phyloP scores from a whole-genome alignment of 345 rosid species.

The Pugionium dolabratum region DNA sequence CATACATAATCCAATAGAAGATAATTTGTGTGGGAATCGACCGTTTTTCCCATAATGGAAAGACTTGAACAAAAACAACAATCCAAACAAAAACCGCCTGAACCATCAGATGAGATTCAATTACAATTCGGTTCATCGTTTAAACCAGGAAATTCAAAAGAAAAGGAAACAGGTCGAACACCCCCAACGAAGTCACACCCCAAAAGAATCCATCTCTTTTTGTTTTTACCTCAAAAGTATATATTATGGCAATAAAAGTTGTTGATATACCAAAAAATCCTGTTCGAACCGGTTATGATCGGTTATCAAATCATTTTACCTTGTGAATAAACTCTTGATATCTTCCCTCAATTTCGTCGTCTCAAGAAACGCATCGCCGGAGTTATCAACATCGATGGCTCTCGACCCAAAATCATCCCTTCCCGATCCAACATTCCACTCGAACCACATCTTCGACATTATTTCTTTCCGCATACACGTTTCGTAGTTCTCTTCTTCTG shows the following conservation, averaged over 20 bases:
- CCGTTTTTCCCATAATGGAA: too few relatives aligned
- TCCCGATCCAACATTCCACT: conserved; percentile 74
- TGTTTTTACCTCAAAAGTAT: too few relatives aligned
- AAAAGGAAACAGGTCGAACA: too few relatives aligned
- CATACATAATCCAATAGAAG: too few relatives aligned
- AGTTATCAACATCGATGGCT: conserved; percentile 51
- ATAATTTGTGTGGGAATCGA: too few relatives aligned
- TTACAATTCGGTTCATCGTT: not conserved
- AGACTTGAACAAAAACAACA: too few relatives aligned
- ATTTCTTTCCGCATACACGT: conserved; percentile 74
- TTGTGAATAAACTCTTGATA: conserved; percentile 51
- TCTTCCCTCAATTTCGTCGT: conserved; percentile 52
- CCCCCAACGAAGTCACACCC: too few relatives aligned
- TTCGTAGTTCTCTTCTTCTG: conserved; percentile 66
- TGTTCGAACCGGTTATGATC: too few relatives aligned
- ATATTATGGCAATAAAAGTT: too few relatives aligned
- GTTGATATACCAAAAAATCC: not conserved
- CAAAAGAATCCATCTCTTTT: too few relatives aligned
- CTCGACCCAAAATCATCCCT: conserved; percentile 53
- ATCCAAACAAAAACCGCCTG: too few relatives aligned
- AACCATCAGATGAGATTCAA: not conserved
- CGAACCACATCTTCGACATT: conserved; percentile 91
- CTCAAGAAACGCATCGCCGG: conserved; percentile 59
- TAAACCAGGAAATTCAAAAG: not conserved
- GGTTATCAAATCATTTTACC: conserved; percentile 39